A percentile compares a stretch with the other conserved stretches of the same genome.
Conservation (phyloP, 2,329 filamentous ascomycete species). For the Diaporthe sp. region DNA sequence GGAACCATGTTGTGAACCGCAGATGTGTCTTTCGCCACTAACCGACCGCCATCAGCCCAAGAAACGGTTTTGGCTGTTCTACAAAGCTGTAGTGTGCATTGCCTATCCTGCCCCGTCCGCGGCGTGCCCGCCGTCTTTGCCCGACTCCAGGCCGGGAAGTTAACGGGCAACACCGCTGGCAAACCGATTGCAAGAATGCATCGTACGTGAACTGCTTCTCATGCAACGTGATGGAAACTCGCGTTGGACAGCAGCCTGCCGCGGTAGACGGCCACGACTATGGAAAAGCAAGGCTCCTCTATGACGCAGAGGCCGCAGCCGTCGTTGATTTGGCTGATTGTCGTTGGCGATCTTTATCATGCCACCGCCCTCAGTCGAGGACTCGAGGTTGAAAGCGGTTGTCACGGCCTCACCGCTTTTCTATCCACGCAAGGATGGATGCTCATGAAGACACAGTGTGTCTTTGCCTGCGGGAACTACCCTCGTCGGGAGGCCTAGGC, state of each 20-base stretch:
- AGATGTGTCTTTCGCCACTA: conserved; percentile 38
- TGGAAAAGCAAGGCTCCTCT: conserved; percentile 7
- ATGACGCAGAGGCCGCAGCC: neutral
- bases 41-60: conserved; percentile 31
- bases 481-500: conserved; percentile 13
- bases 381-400: neutral
- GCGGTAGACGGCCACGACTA: neutral
- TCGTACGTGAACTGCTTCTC: conserved; percentile 19
- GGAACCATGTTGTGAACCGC: conserved; percentile 33
- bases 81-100: conserved; percentile 18
- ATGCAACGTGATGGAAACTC: conserved; percentile 1
- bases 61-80: conserved; percentile 36
- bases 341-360: conserved; percentile 1
- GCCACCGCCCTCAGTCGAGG: neutral
- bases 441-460: conserved; percentile 19
- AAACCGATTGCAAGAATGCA: neutral
- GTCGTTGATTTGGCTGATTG: neutral
- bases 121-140: conserved; percentile 20
- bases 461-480: neutral
- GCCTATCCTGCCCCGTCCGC: neutral
- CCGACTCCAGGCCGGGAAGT: neutral
- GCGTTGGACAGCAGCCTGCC: conserved; percentile 12
- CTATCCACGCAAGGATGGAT: neutral
- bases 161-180: conserved; percentile 4
- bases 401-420: neutral